These are phyloP conservation scores for Thelephora aurantiotincta DNA, from an alignment of 768 basidiomycete genomes.

Conservation along the genomic window DNA sequence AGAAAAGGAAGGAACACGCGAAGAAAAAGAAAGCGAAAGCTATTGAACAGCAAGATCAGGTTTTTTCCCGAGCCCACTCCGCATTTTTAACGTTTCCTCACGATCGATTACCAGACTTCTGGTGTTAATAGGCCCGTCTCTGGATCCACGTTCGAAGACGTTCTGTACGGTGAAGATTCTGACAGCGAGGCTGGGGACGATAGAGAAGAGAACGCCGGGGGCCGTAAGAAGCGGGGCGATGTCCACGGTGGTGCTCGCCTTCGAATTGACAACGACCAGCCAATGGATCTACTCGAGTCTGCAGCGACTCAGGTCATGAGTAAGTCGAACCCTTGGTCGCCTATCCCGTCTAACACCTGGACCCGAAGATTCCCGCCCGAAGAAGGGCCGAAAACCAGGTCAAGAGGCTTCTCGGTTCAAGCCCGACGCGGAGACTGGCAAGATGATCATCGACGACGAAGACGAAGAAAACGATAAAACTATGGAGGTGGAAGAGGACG, in stretches of 20 bases:
- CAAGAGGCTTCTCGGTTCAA: conserved; percentile 82
- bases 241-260: conserved; percentile 45
- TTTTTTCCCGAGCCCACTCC: conserved; percentile 24
- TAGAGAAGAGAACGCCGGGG: conserved; percentile 23
- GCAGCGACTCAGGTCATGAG: conserved; percentile 57
- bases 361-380: conserved; percentile 23
- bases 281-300: conserved; percentile 87
- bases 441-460: conserved; percentile 52
- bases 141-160: conserved; percentile 86
- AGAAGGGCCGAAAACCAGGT: conserved; percentile 60
- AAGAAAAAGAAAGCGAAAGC: conserved; percentile 68
- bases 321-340: conserved; percentile 20
- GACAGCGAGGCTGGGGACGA: conserved; percentile 69
- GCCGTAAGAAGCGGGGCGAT: conserved; percentile 21
- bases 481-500: conserved; percentile 28
- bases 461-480: conserved; percentile 15
- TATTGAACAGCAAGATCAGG: conserved; percentile 41
- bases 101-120: conserved; percentile 9
- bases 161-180: conserved; percentile 92
- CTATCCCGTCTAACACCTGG: background rate
- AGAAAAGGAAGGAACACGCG: conserved; percentile 86
- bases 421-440: conserved; percentile 71
- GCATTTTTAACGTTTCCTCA: conserved; percentile 1
- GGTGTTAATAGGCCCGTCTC: conserved; percentile 31
- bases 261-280: conserved; percentile 80